Base-by-base conservation (phyloP, 371 early-diverging fungal genomes). In the Neoconidiobolus thromboides region DNA sequence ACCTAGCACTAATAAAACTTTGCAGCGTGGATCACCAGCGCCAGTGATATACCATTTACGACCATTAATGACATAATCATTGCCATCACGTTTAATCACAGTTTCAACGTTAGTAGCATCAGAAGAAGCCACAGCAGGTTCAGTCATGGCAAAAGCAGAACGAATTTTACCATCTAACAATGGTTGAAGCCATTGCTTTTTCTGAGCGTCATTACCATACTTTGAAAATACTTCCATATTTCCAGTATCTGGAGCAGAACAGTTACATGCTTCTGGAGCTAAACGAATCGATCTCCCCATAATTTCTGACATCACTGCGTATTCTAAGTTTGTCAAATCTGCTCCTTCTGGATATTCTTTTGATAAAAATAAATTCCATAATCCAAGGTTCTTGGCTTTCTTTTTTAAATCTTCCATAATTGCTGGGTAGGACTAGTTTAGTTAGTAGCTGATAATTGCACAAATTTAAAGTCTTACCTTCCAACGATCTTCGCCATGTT, bases 221-320 rank as follows among this genome's bases (percentile, higher is more conserved):
- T 93, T 91, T 55, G 90, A 89, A 61, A 96, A 82, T 40, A 96
- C 93, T 70, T 96, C 95, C 94, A 96, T 96, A 77, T 96, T 96
- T 57, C 97, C 97, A 2, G 95, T 94, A 65, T 96, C 97, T 4
- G 95, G 95, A n/a, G 95, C 93, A 44, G 82, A 76, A 73, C 91
- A 91, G 81, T 96, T 94, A 76, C 81, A 70, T 42, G 86, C 86
- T 73, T 93, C 92, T 49, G 92, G 87, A 4, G 91, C 93, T 37
- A 91, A 60, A 36, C 69, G 72, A 42, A 81, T 75, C 53, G 76
- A 79, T 41, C 87, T 82, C 43, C 94, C 96, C 65, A 88, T 87
- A 58, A 89, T 65, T 64, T 93, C 93, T 63, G 90, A 89, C 61
- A 96, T 78, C 43, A 85, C 73, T 4, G 87, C 85, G 68, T 96